A percentile compares a stretch with the other conserved stretches of the same genome.
Evolutionary conservation across 2,329 filamentous ascomycete genomes (phyloP).

Genomic region (Clonostachys rhizophaga): DNA sequence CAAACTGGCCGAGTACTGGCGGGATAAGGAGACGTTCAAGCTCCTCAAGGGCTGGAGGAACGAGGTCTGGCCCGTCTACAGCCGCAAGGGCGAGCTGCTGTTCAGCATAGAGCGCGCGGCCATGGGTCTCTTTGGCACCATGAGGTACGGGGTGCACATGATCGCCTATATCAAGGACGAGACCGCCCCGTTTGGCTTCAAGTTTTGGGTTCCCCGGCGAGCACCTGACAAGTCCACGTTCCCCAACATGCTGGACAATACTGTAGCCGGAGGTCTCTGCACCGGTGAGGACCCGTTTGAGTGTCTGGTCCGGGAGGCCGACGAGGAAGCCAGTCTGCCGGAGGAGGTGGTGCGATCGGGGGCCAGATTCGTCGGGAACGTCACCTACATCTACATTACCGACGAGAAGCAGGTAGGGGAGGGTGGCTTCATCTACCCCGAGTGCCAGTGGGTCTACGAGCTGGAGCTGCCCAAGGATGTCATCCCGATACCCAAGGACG

Average conservation of each 20-base stretch:
- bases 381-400: conserved; percentile 83
- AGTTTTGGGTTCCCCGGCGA: conserved; percentile 80
- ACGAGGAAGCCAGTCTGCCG: conserved; percentile 82
- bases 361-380: conserved; percentile 58
- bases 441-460: conserved; percentile 90
- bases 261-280: conserved; percentile 75
- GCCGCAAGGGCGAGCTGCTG: conserved; percentile 54
- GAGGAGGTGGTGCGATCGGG: conserved; percentile 60
- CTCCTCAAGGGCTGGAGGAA: conserved; percentile 76
- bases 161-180: conserved; percentile 59
- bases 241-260: conserved; percentile 90
- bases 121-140: conserved; percentile 67
- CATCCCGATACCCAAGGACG: conserved; percentile 73
- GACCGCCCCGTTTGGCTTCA: conserved; percentile 48
- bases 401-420: conserved; percentile 75
- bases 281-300: conserved; percentile 78
- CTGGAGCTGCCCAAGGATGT: conserved; percentile 68
- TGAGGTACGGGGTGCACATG: conserved; percentile 79
- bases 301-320: conserved; percentile 77
- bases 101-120: conserved; percentile 77
- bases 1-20: conserved; percentile 62
- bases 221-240: conserved; percentile 80
- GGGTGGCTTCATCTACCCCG: conserved; percentile 77
- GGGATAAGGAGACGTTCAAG: conserved; percentile 65
- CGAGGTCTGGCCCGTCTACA: conserved; percentile 77